A percentile compares a stretch with the other conserved stretches of the same genome.
Evolutionary conservation across 2,329 filamentous ascomycete genomes (phyloP).

Genomic region (Sclerotinia borealis): DNA sequence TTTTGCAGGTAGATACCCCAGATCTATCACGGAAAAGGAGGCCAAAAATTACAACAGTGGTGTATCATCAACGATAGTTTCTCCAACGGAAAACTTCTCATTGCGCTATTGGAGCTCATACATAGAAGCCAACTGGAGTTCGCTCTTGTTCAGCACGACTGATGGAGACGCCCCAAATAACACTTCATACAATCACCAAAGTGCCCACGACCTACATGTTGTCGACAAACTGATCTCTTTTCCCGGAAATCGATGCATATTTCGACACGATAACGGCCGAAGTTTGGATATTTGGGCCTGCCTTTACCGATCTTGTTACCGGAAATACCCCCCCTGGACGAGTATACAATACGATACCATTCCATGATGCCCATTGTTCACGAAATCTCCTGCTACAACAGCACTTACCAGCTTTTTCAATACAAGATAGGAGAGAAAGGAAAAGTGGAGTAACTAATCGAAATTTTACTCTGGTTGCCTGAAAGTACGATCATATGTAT

Average conservation of each 20-base stretch:
- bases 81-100: background rate
- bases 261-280: background rate
- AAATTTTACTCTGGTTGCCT: background rate
- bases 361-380: background rate
- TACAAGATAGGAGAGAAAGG: too few species aligned
- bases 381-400: background rate
- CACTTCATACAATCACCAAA: too few species aligned
- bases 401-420: fast-evolving
- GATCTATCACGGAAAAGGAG: background rate
- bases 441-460: background rate
- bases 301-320: background rate
- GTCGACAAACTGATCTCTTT: background rate
- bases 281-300: background rate
- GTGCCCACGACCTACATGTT: too few species aligned
- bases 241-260: background rate
- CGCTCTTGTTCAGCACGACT: too few species aligned
- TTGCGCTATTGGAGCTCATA: background rate
- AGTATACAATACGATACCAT: background rate
- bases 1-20: background rate
- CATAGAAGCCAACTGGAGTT: too few species aligned
- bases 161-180: background rate
- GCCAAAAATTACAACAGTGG: background rate
- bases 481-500: background rate
- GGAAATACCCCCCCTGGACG: background rate
- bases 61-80: background rate